Conservation (phyloP, 495 filamentous ascomycete genomes). For the Extremus antarcticus region DNA sequence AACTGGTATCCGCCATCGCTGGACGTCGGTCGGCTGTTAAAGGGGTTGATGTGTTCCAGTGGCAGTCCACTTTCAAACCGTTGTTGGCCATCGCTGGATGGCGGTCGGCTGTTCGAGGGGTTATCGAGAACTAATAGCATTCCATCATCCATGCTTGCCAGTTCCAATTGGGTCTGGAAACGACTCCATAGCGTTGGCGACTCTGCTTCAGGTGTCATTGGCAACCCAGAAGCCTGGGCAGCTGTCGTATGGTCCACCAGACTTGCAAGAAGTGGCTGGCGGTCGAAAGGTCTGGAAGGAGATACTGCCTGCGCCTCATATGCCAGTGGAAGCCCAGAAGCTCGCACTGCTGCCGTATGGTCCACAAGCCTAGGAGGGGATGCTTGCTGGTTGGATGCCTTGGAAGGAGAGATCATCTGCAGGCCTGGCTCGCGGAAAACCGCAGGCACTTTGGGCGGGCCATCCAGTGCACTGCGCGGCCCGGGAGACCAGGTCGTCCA, state of each 20-base stretch:
- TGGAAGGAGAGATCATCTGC: neutral
- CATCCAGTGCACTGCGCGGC: neutral
- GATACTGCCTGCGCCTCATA: too few relatives aligned
- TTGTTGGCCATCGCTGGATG: neutral
- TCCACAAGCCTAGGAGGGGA: too few relatives aligned
- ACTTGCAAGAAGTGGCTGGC: too few relatives aligned
- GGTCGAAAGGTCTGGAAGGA: too few relatives aligned
- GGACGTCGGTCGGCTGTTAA: neutral
- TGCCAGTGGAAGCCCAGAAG: too few relatives aligned
- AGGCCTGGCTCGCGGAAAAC: neutral
- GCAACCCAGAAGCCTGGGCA: too few relatives aligned
- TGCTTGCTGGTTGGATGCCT: too few relatives aligned
- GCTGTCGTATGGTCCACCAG: too few relatives aligned
- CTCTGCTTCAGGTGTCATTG: neutral
- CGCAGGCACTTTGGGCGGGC: neutral
- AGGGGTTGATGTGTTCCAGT: neutral
- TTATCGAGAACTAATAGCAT: too few relatives aligned
- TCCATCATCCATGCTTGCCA: neutral
- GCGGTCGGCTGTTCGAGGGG: too few relatives aligned
- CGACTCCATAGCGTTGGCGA: neutral
- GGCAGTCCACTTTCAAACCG: neutral
- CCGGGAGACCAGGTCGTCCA: too few relatives aligned
- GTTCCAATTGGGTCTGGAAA: neutral
- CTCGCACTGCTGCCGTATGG: too few relatives aligned
- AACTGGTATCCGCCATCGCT: neutral